These are phyloP conservation scores for Aureobasidium lini DNA, from an alignment of 2,329 filamentous ascomycete species.

Conservation along the genomic window DNA sequence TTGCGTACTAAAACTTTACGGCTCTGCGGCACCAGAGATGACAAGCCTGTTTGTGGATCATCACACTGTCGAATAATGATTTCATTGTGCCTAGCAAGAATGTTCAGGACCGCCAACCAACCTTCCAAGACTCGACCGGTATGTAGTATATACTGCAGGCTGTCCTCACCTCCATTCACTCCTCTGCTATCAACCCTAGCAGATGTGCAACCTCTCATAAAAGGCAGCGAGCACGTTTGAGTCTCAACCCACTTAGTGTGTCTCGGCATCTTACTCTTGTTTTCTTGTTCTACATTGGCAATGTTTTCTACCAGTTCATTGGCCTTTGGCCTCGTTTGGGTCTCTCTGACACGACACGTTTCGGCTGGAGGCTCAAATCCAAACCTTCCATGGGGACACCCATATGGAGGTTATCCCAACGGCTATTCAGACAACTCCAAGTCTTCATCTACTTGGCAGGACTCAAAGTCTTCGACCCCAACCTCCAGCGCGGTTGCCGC, in stretches of 20 bases:
- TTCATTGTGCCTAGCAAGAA: background rate
- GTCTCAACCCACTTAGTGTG: background rate
- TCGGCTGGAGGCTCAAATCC: background rate
- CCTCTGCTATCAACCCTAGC: background rate
- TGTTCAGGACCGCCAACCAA: background rate
- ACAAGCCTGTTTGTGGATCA: background rate
- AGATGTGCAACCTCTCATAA: constrained; percentile 9
- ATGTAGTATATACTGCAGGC: constrained; percentile 6
- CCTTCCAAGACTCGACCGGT: background rate
- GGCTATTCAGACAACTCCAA: background rate
- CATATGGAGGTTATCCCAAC: background rate
- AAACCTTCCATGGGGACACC: background rate
- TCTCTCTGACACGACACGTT: background rate
- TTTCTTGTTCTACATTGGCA: background rate
- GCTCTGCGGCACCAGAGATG: background rate
- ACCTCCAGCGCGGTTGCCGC: background rate
- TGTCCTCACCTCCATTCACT: background rate
- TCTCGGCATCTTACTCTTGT: constrained; percentile 6
- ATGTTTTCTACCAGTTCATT: constrained; percentile 1
- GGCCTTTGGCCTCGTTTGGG: background rate
- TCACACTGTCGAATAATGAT: background rate
- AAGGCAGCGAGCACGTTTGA: background rate
- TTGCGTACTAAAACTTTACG: background rate
- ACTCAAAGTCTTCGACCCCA: background rate
- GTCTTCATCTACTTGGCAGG: background rate